Evolutionary conservation across 2,329 filamentous ascomycete species (phyloP).

Genomic region (Atkinsonella hypoxylon): DNA sequence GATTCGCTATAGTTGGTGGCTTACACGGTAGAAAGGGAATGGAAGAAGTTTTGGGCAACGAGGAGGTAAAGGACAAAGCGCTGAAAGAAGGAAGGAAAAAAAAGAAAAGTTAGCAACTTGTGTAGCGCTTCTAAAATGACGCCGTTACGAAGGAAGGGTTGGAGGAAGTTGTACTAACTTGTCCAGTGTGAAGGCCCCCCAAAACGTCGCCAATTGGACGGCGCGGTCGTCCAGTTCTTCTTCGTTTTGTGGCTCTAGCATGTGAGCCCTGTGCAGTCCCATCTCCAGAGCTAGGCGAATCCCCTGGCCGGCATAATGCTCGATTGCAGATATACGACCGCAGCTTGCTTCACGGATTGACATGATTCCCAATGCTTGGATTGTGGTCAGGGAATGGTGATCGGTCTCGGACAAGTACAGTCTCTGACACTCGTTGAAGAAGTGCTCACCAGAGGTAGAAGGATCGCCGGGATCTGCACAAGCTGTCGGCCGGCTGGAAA

Average conservation of each 20-base stretch:
- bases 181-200: constrained; percentile 49
- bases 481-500: constrained; percentile 51
- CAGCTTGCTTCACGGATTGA: constrained; percentile 60
- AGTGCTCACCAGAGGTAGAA: constrained; percentile 56
- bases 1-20: constrained; percentile 45
- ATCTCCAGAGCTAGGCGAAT: constrained; percentile 60
- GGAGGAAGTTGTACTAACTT: constrained; percentile 33
- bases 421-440: constrained; percentile 55
- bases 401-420: constrained; percentile 45
- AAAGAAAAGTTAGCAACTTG: not conserved
- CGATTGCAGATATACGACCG: constrained; percentile 58
- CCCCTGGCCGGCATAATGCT: constrained; percentile 59
- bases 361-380: constrained; percentile 65
- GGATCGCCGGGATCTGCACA: constrained; percentile 47
- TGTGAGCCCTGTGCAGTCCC: constrained; percentile 46
- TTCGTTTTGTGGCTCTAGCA: constrained; percentile 15
- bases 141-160: not conserved
- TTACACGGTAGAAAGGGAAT: constrained; percentile 43
- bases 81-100: constrained; percentile 20
- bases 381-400: constrained; percentile 52
- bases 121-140: not conserved
- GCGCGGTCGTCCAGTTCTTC: constrained; percentile 41
- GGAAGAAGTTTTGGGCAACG: constrained; percentile 45
- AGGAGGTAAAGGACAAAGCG: constrained; percentile 50
- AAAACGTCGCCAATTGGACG: constrained; percentile 46